Evolutionary conservation across 2,329 filamentous ascomycete species (phyloP).

Genomic region (Colletotrichum echinochloae): DNA sequence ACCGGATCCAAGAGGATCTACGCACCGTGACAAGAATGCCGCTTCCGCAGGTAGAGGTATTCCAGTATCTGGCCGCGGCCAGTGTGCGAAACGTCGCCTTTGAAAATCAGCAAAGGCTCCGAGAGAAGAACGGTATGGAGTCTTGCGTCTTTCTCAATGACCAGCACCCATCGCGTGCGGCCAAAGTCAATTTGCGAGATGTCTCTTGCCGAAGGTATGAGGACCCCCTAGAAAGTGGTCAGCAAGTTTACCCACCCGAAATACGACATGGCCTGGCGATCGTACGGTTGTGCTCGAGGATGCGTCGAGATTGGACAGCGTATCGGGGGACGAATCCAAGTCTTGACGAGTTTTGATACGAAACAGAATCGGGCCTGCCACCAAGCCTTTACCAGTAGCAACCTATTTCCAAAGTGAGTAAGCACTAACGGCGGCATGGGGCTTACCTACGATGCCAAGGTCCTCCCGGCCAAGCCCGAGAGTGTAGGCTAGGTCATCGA

Average conservation of each 20-base stretch:
- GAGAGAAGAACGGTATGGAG: too few species aligned
- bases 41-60: conserved; percentile 58
- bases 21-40: conserved; percentile 77
- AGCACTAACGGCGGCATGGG: background rate
- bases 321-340: conserved; percentile 24
- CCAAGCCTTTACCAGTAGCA: conserved; percentile 78
- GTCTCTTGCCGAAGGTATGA: conserved; percentile 67
- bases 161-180: conserved; percentile 71
- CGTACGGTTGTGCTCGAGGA: conserved; percentile 47
- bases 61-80: conserved; percentile 67
- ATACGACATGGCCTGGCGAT: background rate
- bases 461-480: conserved; percentile 72
- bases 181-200: conserved; percentile 64
- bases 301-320: conserved; percentile 46
- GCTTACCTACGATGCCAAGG: conserved; percentile 74
- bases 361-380: conserved; percentile 69
- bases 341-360: conserved; percentile 40
- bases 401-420: conserved; percentile 59
- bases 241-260: background rate
- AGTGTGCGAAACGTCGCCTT: conserved; percentile 82
- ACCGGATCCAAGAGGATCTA: background rate
- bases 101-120: conserved; percentile 35
- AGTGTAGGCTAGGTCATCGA: conserved; percentile 80
- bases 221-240: conserved; percentile 64
- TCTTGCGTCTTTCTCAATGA: conserved; percentile 82